These are phyloP conservation scores for Haplosporangium sp. DNA, from an alignment of 371 early-diverging fungal species.

Conservation along the genomic window DNA sequence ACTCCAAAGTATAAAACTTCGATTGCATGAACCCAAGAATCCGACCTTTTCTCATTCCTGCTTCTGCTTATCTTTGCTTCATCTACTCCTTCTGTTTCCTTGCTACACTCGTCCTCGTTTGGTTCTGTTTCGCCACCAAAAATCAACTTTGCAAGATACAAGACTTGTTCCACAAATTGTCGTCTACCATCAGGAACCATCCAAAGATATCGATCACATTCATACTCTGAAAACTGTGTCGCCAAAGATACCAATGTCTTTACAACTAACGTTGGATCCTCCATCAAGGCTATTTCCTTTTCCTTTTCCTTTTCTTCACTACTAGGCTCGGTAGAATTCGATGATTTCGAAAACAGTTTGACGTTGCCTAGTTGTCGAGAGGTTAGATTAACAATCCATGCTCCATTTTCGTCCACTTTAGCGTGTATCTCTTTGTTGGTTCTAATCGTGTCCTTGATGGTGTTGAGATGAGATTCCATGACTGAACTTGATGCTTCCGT, in stretches of 20 bases:
- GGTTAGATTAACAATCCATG: slow-evolving; percentile 29
- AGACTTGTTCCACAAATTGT: slow-evolving; percentile 28
- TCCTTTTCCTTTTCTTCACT: not conserved
- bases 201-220: slow-evolving; percentile 31
- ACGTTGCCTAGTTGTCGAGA: slow-evolving; percentile 18
- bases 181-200: slow-evolving; percentile 28
- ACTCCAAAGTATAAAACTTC: slow-evolving; percentile 32
- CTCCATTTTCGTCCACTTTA: slow-evolving; percentile 13
- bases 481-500: not conserved
- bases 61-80: not conserved
- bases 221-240: slow-evolving; percentile 11
- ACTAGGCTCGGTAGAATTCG: no score
- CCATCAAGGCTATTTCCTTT: slow-evolving; percentile 1
- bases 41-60: not conserved
- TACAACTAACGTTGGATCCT: slow-evolving; percentile 8
- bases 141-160: slow-evolving; percentile 20
- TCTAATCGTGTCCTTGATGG: slow-evolving; percentile 7
- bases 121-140: not conserved
- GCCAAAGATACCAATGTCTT: slow-evolving; percentile 14
- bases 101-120: not conserved
- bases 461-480: not conserved
- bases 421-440: slow-evolving; percentile 5
- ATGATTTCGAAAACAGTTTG: slow-evolving; percentile 16
- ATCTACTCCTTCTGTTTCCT: not conserved
- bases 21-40: slow-evolving; percentile 16